These are phyloP conservation scores for Starmerella etchellsii DNA, from an alignment of 805 yeast genomes.

Conservation along the genomic window DNA sequence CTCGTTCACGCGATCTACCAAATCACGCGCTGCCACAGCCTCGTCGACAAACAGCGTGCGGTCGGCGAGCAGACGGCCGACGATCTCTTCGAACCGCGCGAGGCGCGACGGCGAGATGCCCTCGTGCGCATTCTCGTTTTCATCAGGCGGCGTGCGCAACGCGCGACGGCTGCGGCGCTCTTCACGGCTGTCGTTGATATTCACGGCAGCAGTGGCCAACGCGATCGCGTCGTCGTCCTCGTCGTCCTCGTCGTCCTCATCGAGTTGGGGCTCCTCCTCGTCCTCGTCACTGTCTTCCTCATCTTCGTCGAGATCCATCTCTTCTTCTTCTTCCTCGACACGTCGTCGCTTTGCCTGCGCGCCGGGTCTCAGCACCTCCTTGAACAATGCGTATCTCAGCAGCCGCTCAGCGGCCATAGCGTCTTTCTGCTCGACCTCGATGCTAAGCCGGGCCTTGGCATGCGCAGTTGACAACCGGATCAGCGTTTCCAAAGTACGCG, in stretches of 20 bases:
- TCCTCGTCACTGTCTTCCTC: slow-evolving; percentile 26
- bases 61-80: slow-evolving; percentile 37
- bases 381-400: slow-evolving; percentile 73
- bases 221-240: slow-evolving; percentile 22
- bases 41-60: slow-evolving; percentile 31
- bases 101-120: slow-evolving; percentile 40
- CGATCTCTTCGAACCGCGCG: slow-evolving; percentile 34
- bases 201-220: slow-evolving; percentile 11
- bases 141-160: slow-evolving; percentile 17
- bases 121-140: slow-evolving; percentile 22
- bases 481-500: slow-evolving; percentile 93
- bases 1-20: slow-evolving; percentile 35
- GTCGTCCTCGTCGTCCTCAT: slow-evolving; percentile 34
- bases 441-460: slow-evolving; percentile 84
- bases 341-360: slow-evolving; percentile 26
- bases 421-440: slow-evolving; percentile 59
- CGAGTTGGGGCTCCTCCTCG: slow-evolving; percentile 38
- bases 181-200: neutral
- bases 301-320: slow-evolving; percentile 21
- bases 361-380: slow-evolving; percentile 43
- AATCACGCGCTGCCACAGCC: slow-evolving; percentile 30
- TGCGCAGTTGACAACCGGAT: slow-evolving; percentile 94
- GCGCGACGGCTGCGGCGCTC: slow-evolving; percentile 12
- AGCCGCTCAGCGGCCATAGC: slow-evolving; percentile 77
- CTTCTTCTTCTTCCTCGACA: slow-evolving; percentile 21